A percentile compares a stretch with the other conserved stretches of the same genome.
phyloP scores from a whole-genome alignment of 2,329 filamentous ascomycete species.

The Penicillium paneum region DNA sequence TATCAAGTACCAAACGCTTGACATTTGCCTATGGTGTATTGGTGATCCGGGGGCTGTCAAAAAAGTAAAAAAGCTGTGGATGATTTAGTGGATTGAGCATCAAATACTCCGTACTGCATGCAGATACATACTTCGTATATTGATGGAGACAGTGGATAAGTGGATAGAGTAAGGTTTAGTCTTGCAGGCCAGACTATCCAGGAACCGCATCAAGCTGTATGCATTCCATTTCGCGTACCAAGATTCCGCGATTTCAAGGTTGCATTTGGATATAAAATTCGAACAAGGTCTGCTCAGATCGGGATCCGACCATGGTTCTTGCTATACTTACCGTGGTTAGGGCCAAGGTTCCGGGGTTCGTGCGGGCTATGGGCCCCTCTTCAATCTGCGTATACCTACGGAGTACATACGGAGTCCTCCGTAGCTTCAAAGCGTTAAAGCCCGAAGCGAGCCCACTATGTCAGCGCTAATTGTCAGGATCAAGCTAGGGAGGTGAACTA shows the following conservation, averaged over 20 bases:
- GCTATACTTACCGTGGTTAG: background rate
- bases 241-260: background rate
- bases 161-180: conserved; percentile 5
- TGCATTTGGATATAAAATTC: background rate
- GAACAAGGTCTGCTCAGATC: conserved; percentile 2
- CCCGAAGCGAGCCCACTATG: background rate
- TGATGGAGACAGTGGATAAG: background rate
- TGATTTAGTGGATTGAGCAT: background rate
- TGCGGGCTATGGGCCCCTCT: background rate
- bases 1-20: background rate
- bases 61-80: background rate
- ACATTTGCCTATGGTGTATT: background rate
- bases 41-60: background rate
- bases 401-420: background rate
- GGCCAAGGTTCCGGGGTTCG: background rate
- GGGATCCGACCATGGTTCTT: background rate
- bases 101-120: background rate
- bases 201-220: background rate
- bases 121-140: background rate
- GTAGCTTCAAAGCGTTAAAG: background rate
- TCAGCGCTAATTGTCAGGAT: conserved; percentile 1
- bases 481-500: conserved; percentile 3
- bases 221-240: background rate
- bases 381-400: background rate
- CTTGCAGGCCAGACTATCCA: background rate